Conservation (phyloP, 176 grass and related monocot genomes). For the Avena eriantha region DNA sequence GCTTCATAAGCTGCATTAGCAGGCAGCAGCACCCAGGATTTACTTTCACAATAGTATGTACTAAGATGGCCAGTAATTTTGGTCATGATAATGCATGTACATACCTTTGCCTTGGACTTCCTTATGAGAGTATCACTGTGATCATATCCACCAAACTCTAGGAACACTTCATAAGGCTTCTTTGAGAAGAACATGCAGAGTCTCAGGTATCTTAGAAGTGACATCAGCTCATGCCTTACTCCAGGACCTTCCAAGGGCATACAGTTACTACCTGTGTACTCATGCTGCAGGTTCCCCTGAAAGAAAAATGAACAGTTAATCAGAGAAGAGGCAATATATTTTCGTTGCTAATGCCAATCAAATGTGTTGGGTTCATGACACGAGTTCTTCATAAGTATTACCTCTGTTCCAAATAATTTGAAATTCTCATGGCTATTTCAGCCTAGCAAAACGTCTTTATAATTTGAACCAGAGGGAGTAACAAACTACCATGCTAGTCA, state of each 20-base stretch:
- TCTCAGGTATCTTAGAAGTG: conserved; percentile 61
- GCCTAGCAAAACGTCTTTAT: too few species aligned
- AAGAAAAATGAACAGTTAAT: conserved; percentile 1
- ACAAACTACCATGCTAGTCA: too few species aligned
- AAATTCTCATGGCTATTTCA: too few species aligned
- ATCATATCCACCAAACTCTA: conserved; percentile 58
- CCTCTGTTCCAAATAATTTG: too few species aligned
- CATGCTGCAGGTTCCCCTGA: conserved; percentile 72
- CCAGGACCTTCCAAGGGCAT: conserved; percentile 56
- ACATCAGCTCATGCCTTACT: conserved; percentile 61
- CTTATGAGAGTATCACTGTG: conserved; percentile 64
- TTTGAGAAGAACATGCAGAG: conserved; percentile 82
- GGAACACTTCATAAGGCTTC: conserved; percentile 71
- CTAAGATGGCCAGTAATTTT: background rate
- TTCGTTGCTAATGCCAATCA: background rate
- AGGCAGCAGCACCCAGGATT: background rate
- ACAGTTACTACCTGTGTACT: conserved; percentile 53
- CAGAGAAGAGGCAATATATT: background rate
- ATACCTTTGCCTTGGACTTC: conserved; percentile 68
- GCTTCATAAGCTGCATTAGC: conserved; percentile 76
- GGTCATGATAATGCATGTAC: background rate
- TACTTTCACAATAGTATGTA: background rate
- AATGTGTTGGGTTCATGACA: background rate
- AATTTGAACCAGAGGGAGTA: too few species aligned
- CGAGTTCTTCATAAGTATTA: background rate